A percentile compares a stretch with the other conserved stretches of the same genome.
phyloP scores from a whole-genome alignment of 2,329 filamentous ascomycete genomes.

The Diaporthe helianthi region DNA sequence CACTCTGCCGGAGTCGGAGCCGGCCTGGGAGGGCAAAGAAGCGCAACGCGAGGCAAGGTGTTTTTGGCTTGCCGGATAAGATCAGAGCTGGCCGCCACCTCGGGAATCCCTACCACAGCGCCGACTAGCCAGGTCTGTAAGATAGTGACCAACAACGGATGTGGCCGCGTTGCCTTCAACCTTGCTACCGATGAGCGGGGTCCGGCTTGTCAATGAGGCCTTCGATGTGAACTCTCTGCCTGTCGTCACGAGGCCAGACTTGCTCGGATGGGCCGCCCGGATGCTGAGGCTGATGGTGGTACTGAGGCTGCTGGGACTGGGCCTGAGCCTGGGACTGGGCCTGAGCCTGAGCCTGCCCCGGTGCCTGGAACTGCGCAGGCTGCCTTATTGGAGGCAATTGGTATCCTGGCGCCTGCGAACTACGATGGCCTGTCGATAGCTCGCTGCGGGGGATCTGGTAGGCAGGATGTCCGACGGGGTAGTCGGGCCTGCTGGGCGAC shows the following conservation, averaged over 20 bases:
- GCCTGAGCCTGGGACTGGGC: slow-evolving; percentile 36
- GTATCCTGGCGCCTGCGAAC: slow-evolving; percentile 46
- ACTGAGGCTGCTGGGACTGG: slow-evolving; percentile 42
- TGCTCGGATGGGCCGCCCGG: slow-evolving; percentile 29
- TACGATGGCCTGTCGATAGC: slow-evolving; percentile 45
- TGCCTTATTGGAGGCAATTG: slow-evolving; percentile 58
- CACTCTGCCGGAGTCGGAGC: neutral
- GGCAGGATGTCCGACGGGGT: slow-evolving; percentile 50
- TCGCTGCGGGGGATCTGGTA: slow-evolving; percentile 64
- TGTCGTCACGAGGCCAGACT: slow-evolving; percentile 55
- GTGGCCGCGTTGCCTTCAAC: slow-evolving; percentile 9
- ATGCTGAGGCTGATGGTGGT: slow-evolving; percentile 48
- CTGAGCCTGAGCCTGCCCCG: slow-evolving; percentile 39
- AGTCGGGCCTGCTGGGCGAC: slow-evolving; percentile 54
- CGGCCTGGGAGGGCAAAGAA: neutral
- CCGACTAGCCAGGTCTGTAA: neutral
- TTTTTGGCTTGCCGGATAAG: neutral
- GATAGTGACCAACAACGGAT: neutral
- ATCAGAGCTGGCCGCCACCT: neutral
- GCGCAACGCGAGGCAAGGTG: neutral
- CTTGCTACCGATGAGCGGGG: slow-evolving; percentile 41
- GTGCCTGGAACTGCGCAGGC: slow-evolving; percentile 43
- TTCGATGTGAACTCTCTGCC: slow-evolving; percentile 65
- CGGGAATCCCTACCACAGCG: neutral
- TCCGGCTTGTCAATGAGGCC: slow-evolving; percentile 67